A percentile compares a stretch with the other conserved stretches of the same genome.
These are phyloP conservation scores for Fusarium sacchari DNA, from an alignment of 2,329 filamentous ascomycete genomes.

Conservation along the genomic window DNA sequence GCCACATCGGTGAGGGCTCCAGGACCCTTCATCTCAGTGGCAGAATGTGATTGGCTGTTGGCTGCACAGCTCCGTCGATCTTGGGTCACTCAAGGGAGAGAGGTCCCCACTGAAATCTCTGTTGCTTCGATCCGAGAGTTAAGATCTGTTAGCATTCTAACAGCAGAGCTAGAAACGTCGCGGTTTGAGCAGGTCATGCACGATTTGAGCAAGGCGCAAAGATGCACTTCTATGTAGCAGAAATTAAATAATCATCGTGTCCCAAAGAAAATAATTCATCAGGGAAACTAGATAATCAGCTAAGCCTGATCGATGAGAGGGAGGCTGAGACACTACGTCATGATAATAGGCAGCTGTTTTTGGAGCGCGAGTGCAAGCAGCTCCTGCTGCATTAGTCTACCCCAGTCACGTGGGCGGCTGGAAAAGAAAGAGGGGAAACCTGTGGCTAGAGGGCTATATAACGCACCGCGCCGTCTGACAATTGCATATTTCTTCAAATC, in stretches of 20 bases:
- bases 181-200: no score
- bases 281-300: background rate
- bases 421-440: background rate
- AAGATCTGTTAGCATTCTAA: background rate
- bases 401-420: background rate
- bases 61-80: background rate
- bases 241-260: background rate
- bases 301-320: background rate
- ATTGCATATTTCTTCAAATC: background rate
- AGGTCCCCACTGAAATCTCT: background rate
- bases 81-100: background rate
- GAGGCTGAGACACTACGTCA: slow-evolving; percentile 1
- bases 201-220: background rate
- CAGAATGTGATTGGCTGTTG: background rate
- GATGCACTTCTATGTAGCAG: background rate
- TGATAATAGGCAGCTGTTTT: background rate
- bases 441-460: slow-evolving; percentile 8
- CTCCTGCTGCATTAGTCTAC: background rate
- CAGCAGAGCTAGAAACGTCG: background rate
- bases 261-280: background rate
- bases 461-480: background rate
- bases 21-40: background rate
- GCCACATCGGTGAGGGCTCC: background rate
- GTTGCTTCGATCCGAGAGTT: background rate
- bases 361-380: background rate